phyloP scores from a whole-genome alignment of 108 stramenopile genomes.

The Cyclotella sp. region DNA sequence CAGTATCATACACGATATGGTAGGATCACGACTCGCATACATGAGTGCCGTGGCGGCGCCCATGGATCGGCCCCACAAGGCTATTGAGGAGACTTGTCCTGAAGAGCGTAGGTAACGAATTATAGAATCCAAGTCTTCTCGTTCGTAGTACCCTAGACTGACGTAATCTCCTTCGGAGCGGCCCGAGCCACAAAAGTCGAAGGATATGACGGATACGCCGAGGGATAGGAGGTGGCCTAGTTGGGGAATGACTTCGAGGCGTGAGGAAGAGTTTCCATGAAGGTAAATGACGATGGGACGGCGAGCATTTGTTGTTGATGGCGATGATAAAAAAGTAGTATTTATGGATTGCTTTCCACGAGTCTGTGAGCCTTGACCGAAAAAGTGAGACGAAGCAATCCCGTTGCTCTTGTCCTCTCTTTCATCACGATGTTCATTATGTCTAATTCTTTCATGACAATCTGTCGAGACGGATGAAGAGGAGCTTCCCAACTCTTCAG shows the following conservation, averaged over 20 bases:
- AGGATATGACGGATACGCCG: conserved; percentile 74
- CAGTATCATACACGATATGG: conserved; percentile 73
- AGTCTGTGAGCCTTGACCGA: background rate
- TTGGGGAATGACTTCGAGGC: conserved; percentile 91
- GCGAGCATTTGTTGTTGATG: conserved; percentile 14
- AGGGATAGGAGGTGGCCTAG: conserved; percentile 84
- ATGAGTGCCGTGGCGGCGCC: conserved; percentile 90
- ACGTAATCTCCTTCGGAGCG: conserved; percentile 81
- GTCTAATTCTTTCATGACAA: background rate
- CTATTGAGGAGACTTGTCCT: conserved; percentile 61
- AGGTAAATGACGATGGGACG: conserved; percentile 89
- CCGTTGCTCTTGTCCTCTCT: background rate
- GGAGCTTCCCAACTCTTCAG: conserved; percentile 9
- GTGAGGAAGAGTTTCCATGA: conserved; percentile 92
- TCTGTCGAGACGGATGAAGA: conserved; percentile 9
- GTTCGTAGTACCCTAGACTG: conserved; percentile 80
- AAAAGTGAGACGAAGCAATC: background rate
- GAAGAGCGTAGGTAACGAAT: conserved; percentile 61
- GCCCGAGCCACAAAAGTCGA: conserved; percentile 85
- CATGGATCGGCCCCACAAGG: conserved; percentile 90
- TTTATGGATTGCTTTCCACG: background rate
- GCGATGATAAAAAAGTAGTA: background rate
- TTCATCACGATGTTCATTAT: background rate
- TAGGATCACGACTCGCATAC: conserved; percentile 78
- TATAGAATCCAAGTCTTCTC: conserved; percentile 72